Evolutionary conservation across 192 early-diverging fungal species (phyloP), one percentile per base, ranked within the genome.

Genomic region (Linnemannia zychae): DNA sequence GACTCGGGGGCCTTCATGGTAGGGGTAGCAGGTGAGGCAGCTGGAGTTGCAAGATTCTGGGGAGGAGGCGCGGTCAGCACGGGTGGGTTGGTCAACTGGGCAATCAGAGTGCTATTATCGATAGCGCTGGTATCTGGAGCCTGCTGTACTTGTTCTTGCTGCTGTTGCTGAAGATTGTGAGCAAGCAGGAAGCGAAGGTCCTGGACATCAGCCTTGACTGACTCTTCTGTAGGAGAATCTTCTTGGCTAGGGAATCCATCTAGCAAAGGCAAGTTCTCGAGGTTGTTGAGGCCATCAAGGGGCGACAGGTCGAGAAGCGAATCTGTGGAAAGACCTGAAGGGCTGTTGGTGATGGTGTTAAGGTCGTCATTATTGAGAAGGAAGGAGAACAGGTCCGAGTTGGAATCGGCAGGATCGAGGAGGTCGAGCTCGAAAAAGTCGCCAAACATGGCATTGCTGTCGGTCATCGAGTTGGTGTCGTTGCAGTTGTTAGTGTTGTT

Each of bases 371-470:
- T 75, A 20, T 72, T 77, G 50, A 83, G 52, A 38, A 78, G 48
- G 49, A 74, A 73, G 17, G 81, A 75, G 67, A 70, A 83, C 33
- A 83, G 34, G 65, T 78, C 72, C 36, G 31, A 47, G 57, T 44
- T 78, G 65, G 65, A 22, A 16, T 38, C 6, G 12, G 46, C 31
- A 37, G 75, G n/a, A n/a, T 77, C 81, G 38, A 83, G 65, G n/a
- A 83, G 28, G 40, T 83, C 81, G 12, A 78, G 67, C 18, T 83
- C 65, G 13, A 83, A 40, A 36, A 78, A 83, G 50, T 83, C 76
- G 52, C 67, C 81, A 77, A 78, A 78, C n/a, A 66, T 68, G 22
- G 70, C 63, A 73, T 73, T 82, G 46, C 48, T 66, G 50, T 75
- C 65, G 20, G 69, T 24, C 69, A 70, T 68, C 33, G 37, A 72